A percentile compares a stretch with the other conserved stretches of the same genome.
phyloP scores from a whole-genome alignment of 73 alveolate genomes.

The Uronychia setigera region DNA sequence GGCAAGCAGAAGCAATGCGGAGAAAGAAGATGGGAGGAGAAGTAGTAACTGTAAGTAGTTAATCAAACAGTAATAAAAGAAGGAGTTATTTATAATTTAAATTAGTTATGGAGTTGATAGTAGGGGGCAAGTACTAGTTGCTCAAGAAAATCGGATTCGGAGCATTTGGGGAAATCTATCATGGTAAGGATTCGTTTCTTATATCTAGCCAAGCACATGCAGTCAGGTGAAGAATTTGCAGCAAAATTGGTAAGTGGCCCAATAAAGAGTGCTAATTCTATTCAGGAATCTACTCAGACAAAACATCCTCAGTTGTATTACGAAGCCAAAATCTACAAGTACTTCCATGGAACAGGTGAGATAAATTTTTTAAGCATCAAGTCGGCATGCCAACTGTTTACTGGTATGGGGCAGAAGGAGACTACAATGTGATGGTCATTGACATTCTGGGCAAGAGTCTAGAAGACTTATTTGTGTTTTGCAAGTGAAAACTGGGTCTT shows the following conservation, averaged over 20 bases:
- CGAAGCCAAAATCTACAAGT: constrained; percentile 34
- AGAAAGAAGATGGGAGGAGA: too few relatives aligned
- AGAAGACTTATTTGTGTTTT: constrained; percentile 60
- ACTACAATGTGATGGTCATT: constrained; percentile 66
- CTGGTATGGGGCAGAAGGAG: constrained; percentile 79
- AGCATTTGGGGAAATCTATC: constrained; percentile 23
- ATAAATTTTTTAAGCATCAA: background rate
- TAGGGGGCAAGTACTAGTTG: constrained; percentile 7
- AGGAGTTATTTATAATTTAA: too few relatives aligned
- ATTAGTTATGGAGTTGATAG: too few relatives aligned
- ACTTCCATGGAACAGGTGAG: background rate
- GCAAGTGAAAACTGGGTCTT: constrained; percentile 59
- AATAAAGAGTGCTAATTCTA: background rate
- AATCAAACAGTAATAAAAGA: too few relatives aligned
- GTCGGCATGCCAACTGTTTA: constrained; percentile 78
- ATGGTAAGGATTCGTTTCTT: constrained; percentile 12
- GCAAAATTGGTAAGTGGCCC: constrained; percentile 6
- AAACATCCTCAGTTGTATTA: constrained; percentile 13
- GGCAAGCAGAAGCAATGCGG: too few relatives aligned
- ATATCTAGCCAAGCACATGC: constrained; percentile 3
- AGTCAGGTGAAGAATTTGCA: constrained; percentile 11
- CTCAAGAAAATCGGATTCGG: constrained; percentile 27
- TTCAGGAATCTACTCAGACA: background rate
- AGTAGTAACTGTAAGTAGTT: too few relatives aligned
- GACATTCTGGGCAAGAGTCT: constrained; percentile 74